Conservation (phyloP, 2,329 filamentous ascomycete genomes). For the Chaetomium globosum region DNA sequence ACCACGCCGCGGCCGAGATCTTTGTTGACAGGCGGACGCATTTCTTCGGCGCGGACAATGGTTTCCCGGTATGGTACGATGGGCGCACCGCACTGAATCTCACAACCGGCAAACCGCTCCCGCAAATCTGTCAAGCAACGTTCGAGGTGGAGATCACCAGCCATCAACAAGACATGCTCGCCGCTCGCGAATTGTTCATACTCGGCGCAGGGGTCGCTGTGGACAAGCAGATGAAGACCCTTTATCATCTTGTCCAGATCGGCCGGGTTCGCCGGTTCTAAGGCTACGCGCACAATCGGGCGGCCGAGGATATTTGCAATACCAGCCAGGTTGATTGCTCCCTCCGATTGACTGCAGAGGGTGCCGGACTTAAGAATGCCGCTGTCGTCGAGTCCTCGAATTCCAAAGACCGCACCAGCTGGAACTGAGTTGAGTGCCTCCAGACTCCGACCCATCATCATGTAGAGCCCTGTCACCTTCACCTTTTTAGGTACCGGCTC, state of each 20-base stretch:
- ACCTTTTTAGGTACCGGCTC: slow-evolving; percentile 77
- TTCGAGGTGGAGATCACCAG: slow-evolving; percentile 91
- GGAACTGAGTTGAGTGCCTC: slow-evolving; percentile 83
- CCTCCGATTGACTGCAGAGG: slow-evolving; percentile 82
- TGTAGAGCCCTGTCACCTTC: slow-evolving; percentile 83
- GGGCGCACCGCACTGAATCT: slow-evolving; percentile 89
- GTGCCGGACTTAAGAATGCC: slow-evolving; percentile 96
- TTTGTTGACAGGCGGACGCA: slow-evolving; percentile 84
- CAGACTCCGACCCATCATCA: slow-evolving; percentile 90
- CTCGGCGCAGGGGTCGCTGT: slow-evolving; percentile 92
- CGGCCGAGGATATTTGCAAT: slow-evolving; percentile 74
- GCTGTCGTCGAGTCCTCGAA: slow-evolving; percentile 80
- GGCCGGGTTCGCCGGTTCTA: slow-evolving; percentile 89
- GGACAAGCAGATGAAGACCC: slow-evolving; percentile 82
- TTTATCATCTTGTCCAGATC: slow-evolving; percentile 95
- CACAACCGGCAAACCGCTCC: slow-evolving; percentile 89
- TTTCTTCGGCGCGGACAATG: slow-evolving; percentile 83
- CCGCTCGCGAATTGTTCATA: slow-evolving; percentile 92
- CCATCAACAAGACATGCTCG: slow-evolving; percentile 92
- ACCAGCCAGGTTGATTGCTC: slow-evolving; percentile 87
- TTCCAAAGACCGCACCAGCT: slow-evolving; percentile 92
- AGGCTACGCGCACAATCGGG: slow-evolving; percentile 90
- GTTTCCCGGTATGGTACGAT: slow-evolving; percentile 97
- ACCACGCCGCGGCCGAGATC: slow-evolving; percentile 84
- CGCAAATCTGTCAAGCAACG: slow-evolving; percentile 89